Percentiles rank a stretch among this genome's conserved stretches.
Conservation (phyloP, 2,329 filamentous ascomycete species). For the Arthrobotrys pseudoclavata region DNA sequence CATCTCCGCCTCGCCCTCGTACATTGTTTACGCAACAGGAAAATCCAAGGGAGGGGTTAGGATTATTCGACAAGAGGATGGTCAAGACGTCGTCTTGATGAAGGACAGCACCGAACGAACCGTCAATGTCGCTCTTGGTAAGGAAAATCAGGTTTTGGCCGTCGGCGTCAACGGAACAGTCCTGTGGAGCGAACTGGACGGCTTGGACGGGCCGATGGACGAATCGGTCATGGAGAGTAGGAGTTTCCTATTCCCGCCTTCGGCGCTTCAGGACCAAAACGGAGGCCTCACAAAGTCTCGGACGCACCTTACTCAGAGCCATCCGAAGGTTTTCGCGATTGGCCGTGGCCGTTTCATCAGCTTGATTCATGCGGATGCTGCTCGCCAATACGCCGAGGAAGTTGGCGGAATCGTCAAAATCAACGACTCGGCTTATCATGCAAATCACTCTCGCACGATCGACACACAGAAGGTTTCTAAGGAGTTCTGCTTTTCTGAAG, state of each 20-base stretch:
- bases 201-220: conserved; percentile 70
- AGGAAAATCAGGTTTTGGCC: conserved; percentile 80
- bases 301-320: conserved; percentile 87
- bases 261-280: conserved; percentile 87
- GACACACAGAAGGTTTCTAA: conserved; percentile 98
- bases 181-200: conserved; percentile 79
- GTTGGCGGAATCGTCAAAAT: conserved; percentile 71
- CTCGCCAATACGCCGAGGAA: conserved; percentile 69
- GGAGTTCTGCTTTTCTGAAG: conserved; percentile 97
- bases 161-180: conserved; percentile 95
- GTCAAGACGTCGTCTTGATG: conserved; percentile 91
- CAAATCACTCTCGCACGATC: conserved; percentile 90
- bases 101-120: conserved; percentile 91
- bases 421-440: conserved; percentile 87
- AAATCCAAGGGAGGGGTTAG: conserved; percentile 88
- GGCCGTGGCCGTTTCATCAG: conserved; percentile 96
- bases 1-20: conserved; percentile 87
- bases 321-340: conserved; percentile 94
- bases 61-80: conserved; percentile 93
- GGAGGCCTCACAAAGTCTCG: conserved; percentile 96
- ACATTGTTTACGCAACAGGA: conserved; percentile 93
- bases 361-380: conserved; percentile 78
- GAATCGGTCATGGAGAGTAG: conserved; percentile 84
- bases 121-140: conserved; percentile 84
- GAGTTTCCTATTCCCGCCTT: conserved; percentile 89